Evolutionary conservation across 345 rosid genomes (phyloP).

Genomic region (Lagerstroemia speciosa): DNA sequence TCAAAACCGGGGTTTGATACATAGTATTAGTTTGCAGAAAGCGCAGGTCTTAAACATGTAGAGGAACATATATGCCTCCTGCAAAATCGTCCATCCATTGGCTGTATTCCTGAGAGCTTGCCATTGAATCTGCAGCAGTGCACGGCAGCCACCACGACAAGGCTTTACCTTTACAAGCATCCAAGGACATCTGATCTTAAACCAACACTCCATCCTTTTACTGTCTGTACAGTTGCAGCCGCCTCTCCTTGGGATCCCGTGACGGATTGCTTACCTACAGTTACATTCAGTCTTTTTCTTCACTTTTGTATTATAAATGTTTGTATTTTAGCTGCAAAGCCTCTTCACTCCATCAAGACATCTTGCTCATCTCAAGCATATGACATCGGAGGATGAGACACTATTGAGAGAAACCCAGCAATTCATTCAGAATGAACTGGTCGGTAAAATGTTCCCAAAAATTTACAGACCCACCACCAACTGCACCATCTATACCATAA

Average conservation of each 20-base stretch:
- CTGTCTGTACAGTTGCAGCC: no score
- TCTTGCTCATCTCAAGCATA: no score
- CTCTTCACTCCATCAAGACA: no score
- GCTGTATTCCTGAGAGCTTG: neutral
- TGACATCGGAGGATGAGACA: neutral
- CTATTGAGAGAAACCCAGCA: neutral
- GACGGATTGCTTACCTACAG: no score
- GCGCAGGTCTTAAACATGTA: no score
- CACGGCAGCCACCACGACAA: neutral
- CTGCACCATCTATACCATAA: neutral
- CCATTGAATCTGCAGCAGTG: neutral
- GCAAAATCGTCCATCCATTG: neutral
- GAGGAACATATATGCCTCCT: neutral
- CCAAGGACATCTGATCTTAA: neutral
- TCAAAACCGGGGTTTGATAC: no score
- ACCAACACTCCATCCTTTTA: neutral
- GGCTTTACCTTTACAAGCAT: neutral
- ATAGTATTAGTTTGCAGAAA: no score
- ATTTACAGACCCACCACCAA: constrained; percentile 6
- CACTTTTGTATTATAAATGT: neutral
- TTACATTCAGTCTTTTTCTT: no score
- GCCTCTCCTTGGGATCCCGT: no score
- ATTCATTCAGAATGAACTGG: neutral
- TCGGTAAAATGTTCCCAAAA: neutral
- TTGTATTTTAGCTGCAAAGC: no score